Evolutionary conservation across 2,329 filamentous ascomycete genomes (phyloP).

Genomic region (Lojkania enalia): DNA sequence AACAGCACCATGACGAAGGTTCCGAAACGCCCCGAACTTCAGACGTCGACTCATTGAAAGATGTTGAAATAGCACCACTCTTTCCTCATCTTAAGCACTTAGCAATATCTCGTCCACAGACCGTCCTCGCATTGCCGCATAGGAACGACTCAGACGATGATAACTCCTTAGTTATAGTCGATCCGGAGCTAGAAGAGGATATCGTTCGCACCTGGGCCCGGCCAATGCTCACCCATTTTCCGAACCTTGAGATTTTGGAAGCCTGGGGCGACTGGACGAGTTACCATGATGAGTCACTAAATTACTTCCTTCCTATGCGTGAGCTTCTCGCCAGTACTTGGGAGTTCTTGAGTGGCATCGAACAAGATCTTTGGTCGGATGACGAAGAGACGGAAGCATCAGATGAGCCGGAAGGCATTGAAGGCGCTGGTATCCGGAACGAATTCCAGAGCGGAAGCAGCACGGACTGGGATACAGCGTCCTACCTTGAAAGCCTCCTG

Average conservation of each 20-base stretch:
- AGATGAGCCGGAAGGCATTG: slow-evolving; percentile 17
- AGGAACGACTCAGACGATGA: slow-evolving; percentile 15
- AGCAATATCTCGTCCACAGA: slow-evolving; percentile 34
- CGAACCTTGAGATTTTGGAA: slow-evolving; percentile 35
- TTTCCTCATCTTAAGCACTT: slow-evolving; percentile 33
- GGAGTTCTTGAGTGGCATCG: slow-evolving; percentile 40
- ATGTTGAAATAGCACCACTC: slow-evolving; percentile 12
- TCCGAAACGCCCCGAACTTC: not conserved
- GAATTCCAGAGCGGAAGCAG: slow-evolving; percentile 18
- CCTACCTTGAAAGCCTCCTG: slow-evolving; percentile 20
- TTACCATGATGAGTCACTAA: slow-evolving; percentile 32
- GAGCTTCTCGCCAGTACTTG: slow-evolving; percentile 35
- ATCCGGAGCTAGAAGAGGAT: slow-evolving; percentile 28
- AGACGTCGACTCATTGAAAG: not conserved
- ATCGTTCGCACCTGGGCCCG: slow-evolving; percentile 34
- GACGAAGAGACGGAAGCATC: too few relatives aligned
- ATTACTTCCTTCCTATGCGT: slow-evolving; percentile 36
- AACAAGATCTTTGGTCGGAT: slow-evolving; percentile 41
- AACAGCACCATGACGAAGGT: not conserved
- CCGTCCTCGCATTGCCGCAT: slow-evolving; percentile 23
- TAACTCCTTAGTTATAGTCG: slow-evolving; percentile 12
- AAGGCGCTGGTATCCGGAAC: slow-evolving; percentile 4
- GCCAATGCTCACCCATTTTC: slow-evolving; percentile 30
- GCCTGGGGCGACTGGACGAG: slow-evolving; percentile 39
- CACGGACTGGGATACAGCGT: slow-evolving; percentile 29